Evolutionary conservation across 441 rosid genomes (phyloP).

Genomic region (Dalechampia spathulata): DNA sequence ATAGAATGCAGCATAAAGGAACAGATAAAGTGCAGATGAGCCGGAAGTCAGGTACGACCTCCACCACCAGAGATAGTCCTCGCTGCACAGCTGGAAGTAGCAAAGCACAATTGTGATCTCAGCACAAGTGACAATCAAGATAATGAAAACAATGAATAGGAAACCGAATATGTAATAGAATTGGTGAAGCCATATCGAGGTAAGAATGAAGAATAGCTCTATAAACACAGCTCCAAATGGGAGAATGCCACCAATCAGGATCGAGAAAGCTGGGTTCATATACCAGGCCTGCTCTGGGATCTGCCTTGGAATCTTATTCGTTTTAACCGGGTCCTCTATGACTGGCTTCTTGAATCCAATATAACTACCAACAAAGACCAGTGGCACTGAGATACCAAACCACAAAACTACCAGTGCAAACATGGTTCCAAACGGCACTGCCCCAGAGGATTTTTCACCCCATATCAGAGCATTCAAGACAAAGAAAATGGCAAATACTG

Average conservation of each 20-base stretch:
- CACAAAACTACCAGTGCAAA: slow-evolving; percentile 70
- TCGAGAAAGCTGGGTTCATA: slow-evolving; percentile 77
- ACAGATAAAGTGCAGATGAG: slow-evolving; percentile 77
- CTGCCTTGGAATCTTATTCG: slow-evolving; percentile 85
- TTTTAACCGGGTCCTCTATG: slow-evolving; percentile 70
- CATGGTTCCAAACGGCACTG: slow-evolving; percentile 94
- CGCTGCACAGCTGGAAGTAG: slow-evolving; percentile 92
- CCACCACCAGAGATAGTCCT: slow-evolving; percentile 99
- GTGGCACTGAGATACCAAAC: slow-evolving; percentile 97
- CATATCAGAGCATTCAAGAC: slow-evolving; percentile 78
- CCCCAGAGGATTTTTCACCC: slow-evolving; percentile 93
- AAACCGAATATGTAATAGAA: slow-evolving; percentile 95
- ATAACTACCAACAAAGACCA: slow-evolving; percentile 70
- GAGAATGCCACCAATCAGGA: slow-evolving; percentile 84
- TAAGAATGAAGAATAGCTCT: slow-evolving; percentile 84
- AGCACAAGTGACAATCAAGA: slow-evolving; percentile 75
- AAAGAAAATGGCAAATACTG: slow-evolving; percentile 60
- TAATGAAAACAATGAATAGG: slow-evolving; percentile 77
- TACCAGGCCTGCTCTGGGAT: slow-evolving; percentile 83
- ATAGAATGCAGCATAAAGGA: slow-evolving; percentile 81
- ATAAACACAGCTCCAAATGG: slow-evolving; percentile 90
- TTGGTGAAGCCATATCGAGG: slow-evolving; percentile 89
- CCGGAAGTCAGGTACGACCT: slow-evolving; percentile 89
- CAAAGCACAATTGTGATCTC: slow-evolving; percentile 90
- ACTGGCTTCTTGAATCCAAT: slow-evolving; percentile 69